A percentile compares a stretch with the other conserved stretches of the same genome.
phyloP scores from a whole-genome alignment of 352 stramenopile genomes.

The Globisporangium recalcitrans region DNA sequence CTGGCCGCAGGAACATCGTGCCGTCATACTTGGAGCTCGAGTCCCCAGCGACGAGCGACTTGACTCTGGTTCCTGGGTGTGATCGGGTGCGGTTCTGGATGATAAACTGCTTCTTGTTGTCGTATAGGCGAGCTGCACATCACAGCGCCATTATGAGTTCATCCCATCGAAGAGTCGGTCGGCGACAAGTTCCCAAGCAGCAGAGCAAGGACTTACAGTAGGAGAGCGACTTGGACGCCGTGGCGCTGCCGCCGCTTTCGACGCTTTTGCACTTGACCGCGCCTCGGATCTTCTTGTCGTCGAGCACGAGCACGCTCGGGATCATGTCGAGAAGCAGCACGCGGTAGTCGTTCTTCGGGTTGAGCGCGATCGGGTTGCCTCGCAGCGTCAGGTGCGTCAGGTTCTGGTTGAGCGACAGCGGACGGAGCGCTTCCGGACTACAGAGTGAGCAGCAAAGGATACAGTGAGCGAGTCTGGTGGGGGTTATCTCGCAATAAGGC shows the following conservation, averaged over 20 bases:
- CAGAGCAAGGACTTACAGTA: constrained; percentile 40
- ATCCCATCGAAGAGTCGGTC: not conserved
- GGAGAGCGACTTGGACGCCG: constrained; percentile 53
- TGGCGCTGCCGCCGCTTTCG: constrained; percentile 17
- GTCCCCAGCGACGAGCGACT: constrained; percentile 33
- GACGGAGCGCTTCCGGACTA: constrained; percentile 55
- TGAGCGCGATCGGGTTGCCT: constrained; percentile 60
- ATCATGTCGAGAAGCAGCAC: constrained; percentile 72
- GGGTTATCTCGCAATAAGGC: not conserved
- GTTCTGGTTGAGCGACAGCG: constrained; percentile 61
- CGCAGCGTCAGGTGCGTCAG: constrained; percentile 63
- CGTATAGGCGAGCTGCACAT: constrained; percentile 58
- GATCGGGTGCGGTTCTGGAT: constrained; percentile 43
- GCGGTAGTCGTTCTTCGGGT: constrained; percentile 48
- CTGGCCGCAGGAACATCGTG: constrained; percentile 50
- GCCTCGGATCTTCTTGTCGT: constrained; percentile 70
- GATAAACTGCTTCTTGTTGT: constrained; percentile 76
- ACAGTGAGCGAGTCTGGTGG: not conserved
- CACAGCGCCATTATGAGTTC: not conserved
- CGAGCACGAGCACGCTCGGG: constrained; percentile 62
- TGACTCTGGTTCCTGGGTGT: constrained; percentile 34
- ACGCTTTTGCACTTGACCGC: constrained; percentile 35
- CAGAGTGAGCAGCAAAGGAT: not conserved
- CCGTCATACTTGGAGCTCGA: constrained; percentile 40
- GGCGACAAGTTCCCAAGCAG: not conserved